Conservation (phyloP, 768 basidiomycete genomes). For the Naganishia vishniacii region DNA sequence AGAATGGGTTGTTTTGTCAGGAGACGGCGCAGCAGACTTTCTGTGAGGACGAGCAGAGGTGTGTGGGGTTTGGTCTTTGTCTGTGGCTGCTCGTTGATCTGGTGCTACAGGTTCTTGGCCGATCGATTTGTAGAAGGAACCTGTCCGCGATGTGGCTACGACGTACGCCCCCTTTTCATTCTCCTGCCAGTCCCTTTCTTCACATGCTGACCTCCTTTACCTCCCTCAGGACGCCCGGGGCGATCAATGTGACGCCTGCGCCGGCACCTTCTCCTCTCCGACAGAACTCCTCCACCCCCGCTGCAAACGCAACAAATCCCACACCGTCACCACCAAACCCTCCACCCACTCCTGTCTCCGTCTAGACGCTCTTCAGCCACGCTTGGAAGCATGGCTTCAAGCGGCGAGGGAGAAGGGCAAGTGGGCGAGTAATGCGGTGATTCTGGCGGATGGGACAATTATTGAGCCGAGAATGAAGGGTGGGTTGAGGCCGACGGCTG, state of each 20-base stretch:
- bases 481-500: slow-evolving; percentile 78
- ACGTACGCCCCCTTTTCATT: slow-evolving; percentile 53
- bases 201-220: neutral
- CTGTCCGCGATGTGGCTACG: slow-evolving; percentile 85
- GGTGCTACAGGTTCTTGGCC: slow-evolving; percentile 68
- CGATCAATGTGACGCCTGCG: slow-evolving; percentile 94
- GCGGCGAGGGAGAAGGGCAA: slow-evolving; percentile 70
- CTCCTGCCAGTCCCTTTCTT: neutral
- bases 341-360: slow-evolving; percentile 89
- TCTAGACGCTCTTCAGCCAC: slow-evolving; percentile 74
- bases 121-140: slow-evolving; percentile 98
- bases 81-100: neutral
- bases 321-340: slow-evolving; percentile 66
- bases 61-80: slow-evolving; percentile 31
- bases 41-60: slow-evolving; percentile 86
- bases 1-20: slow-evolving; percentile 69
- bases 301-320: slow-evolving; percentile 77
- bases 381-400: slow-evolving; percentile 81
- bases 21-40: slow-evolving; percentile 89
- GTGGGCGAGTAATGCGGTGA: slow-evolving; percentile 89
- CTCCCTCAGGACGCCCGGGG: slow-evolving; percentile 77
- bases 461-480: slow-evolving; percentile 78
- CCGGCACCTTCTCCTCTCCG: slow-evolving; percentile 77
- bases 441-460: slow-evolving; percentile 79
- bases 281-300: slow-evolving; percentile 91